phyloP scores from a whole-genome alignment of 345 rosid species.

The Gynandropsis gynandra region DNA sequence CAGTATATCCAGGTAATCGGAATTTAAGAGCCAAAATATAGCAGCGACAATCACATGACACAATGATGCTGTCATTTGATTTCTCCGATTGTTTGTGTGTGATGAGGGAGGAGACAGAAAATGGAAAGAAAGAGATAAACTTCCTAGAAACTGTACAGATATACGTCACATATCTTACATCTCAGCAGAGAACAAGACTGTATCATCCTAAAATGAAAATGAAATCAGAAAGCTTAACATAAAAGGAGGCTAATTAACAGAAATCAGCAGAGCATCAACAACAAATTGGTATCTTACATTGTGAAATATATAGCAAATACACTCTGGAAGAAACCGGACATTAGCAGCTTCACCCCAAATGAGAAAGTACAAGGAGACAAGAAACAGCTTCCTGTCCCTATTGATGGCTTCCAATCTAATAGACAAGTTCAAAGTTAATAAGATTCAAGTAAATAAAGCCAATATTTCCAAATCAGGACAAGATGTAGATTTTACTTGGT shows the following conservation, averaged over 20 bases:
- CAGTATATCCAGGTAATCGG: too few relatives aligned
- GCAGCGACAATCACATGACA: constrained; percentile 13
- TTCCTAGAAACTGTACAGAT: constrained; percentile 9
- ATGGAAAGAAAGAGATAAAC: constrained; percentile 13
- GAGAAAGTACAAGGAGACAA: constrained; percentile 84
- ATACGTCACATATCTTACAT: neutral
- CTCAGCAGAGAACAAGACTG: neutral
- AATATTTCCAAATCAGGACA: constrained; percentile 13
- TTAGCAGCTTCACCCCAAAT: constrained; percentile 99
- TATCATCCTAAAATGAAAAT: neutral
- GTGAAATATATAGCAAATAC: constrained; percentile 95
- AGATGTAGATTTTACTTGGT: constrained; percentile 49
- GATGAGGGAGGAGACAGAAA: constrained; percentile 1
- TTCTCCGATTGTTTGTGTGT: constrained; percentile 10
- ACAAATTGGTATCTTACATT: constrained; percentile 47
- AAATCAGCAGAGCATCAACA: constrained; percentile 10
- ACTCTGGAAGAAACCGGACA: constrained; percentile 96
- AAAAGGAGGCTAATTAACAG: constrained; percentile 8
- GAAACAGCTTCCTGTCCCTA: constrained; percentile 83
- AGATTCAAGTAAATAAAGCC: constrained; percentile 13
- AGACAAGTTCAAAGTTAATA: constrained; percentile 16
- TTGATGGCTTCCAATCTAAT: constrained; percentile 78
- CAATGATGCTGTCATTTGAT: constrained; percentile 3
- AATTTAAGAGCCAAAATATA: constrained; percentile 6
- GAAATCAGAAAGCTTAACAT: neutral